Percentiles rank a stretch among this genome's conserved stretches.
Evolutionary conservation across 2,329 filamentous ascomycete genomes (phyloP).

Genomic region (Ophiosphaerella narmari): DNA sequence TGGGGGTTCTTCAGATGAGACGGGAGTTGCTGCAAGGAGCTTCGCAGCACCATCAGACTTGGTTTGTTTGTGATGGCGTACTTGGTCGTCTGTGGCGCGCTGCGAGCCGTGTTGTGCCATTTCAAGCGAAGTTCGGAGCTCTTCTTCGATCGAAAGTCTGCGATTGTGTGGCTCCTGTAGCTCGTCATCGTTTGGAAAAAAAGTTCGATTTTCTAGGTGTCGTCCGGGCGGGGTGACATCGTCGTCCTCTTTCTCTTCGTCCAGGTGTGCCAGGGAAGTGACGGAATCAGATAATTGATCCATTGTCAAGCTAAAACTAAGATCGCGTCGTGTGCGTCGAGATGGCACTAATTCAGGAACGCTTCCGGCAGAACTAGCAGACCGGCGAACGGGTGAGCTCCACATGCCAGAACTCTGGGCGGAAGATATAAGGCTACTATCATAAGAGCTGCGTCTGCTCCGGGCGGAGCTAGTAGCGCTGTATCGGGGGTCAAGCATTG

Average conservation of each 20-base stretch:
- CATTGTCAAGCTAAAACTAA: slow-evolving; percentile 32
- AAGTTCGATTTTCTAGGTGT: slow-evolving; percentile 27
- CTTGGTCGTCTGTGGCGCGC: slow-evolving; percentile 14
- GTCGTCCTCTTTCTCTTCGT: slow-evolving; percentile 36
- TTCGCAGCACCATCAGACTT: slow-evolving; percentile 42
- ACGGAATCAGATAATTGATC: slow-evolving; percentile 43
- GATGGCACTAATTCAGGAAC: slow-evolving; percentile 46
- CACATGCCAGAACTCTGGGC: slow-evolving; percentile 38
- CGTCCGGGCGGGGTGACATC: slow-evolving; percentile 37
- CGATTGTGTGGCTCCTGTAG: slow-evolving; percentile 7
- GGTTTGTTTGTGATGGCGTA: slow-evolving; percentile 37
- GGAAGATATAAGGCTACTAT: slow-evolving; percentile 58
- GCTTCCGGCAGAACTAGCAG: slow-evolving; percentile 45
- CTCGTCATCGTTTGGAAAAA: slow-evolving; percentile 37
- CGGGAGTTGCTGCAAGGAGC: slow-evolving; percentile 21
- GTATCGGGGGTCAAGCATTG: slow-evolving; percentile 48
- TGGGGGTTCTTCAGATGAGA: slow-evolving; percentile 6
- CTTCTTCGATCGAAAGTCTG: slow-evolving; percentile 18
- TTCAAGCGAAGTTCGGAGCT: slow-evolving; percentile 33
- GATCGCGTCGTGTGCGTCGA: slow-evolving; percentile 36
- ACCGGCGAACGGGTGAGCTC: slow-evolving; percentile 41
- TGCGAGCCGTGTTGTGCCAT: slow-evolving; percentile 32
- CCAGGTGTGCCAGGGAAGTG: slow-evolving; percentile 28
- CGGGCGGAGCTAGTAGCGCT: slow-evolving; percentile 50
- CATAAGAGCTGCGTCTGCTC: slow-evolving; percentile 61